Evolutionary conservation across 805 yeast species (phyloP).

Genomic region (Ogataea ganodermae): DNA sequence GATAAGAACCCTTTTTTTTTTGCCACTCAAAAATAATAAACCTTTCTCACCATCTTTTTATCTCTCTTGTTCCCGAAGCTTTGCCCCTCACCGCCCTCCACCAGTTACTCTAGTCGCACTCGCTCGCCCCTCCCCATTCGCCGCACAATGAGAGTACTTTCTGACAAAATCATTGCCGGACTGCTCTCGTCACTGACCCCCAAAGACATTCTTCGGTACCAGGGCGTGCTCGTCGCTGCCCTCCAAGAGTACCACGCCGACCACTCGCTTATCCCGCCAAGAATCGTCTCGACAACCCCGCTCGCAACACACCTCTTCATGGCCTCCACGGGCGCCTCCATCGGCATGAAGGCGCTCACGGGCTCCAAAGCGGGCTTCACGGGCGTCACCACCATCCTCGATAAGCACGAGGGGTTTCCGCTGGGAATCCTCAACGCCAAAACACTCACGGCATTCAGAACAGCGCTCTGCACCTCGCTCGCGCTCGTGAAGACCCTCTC

Average conservation of each 20-base stretch:
- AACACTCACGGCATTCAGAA: conserved; percentile 64
- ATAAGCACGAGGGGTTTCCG: conserved; percentile 51
- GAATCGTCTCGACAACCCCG: conserved; percentile 48
- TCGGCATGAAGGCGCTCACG: conserved; percentile 62
- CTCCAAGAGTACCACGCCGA: conserved; percentile 44
- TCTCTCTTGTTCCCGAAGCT: neutral
- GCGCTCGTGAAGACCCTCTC: conserved; percentile 43
- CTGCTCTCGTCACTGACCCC: conserved; percentile 33
- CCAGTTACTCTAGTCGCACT: too few species aligned
- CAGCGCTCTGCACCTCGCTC: conserved; percentile 58
- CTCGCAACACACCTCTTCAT: conserved; percentile 56
- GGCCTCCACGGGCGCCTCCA: conserved; percentile 60
- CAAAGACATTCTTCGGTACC: conserved; percentile 37
- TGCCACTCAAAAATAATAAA: neutral
- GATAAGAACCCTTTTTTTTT: neutral
- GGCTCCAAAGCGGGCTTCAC: conserved; percentile 61
- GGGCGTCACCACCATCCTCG: conserved; percentile 55
- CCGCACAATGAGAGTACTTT: conserved; percentile 36
- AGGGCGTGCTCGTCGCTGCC: conserved; percentile 39
- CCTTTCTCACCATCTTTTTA: too few species aligned
- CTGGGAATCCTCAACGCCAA: conserved; percentile 58
- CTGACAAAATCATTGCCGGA: conserved; percentile 33
- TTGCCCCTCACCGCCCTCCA: neutral
- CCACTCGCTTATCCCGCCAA: conserved; percentile 52
- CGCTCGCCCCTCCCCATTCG: too few species aligned